Percentiles rank a stretch among this genome's conserved stretches.
Conservation (phyloP, 23 red algal species). For the Rhodosorus marinus region DNA sequence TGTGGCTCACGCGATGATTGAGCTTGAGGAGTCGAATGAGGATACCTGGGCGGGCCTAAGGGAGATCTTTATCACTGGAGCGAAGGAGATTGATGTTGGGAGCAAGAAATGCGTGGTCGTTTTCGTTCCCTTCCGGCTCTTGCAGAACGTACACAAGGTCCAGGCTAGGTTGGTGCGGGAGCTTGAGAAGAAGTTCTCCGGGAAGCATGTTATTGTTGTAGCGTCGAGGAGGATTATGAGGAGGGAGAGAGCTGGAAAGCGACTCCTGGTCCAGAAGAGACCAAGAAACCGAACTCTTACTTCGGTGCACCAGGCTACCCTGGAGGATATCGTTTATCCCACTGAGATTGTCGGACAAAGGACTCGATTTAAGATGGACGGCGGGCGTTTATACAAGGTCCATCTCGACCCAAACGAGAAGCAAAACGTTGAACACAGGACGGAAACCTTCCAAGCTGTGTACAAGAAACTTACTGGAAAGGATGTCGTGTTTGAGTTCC, state of each 20-base stretch:
- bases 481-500: slow-evolving; percentile 94
- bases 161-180: slow-evolving; percentile 89
- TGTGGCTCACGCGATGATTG: slow-evolving; percentile 72
- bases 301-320: slow-evolving; percentile 75
- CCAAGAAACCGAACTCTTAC: slow-evolving; percentile 79
- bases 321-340: slow-evolving; percentile 91
- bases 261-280: slow-evolving; percentile 56
- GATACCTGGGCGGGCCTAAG: slow-evolving; percentile 52
- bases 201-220: slow-evolving; percentile 69
- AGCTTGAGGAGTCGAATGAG: slow-evolving; percentile 44
- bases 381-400: slow-evolving; percentile 51
- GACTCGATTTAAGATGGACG: slow-evolving; percentile 62
- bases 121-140: slow-evolving; percentile 63
- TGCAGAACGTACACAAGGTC: slow-evolving; percentile 76
- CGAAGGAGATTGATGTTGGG: slow-evolving; percentile 57
- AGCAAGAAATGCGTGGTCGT: slow-evolving; percentile 62
- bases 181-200: slow-evolving; percentile 99
- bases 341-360: slow-evolving; percentile 93
- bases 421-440: slow-evolving; percentile 79
- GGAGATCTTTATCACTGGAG: slow-evolving; percentile 56
- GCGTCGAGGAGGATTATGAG: slow-evolving; percentile 73
- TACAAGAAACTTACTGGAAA: slow-evolving; percentile 99
- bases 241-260: slow-evolving; percentile 47
- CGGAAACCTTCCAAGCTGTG: slow-evolving; percentile 59
- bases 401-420: slow-evolving; percentile 88